Percentiles rank a stretch among this genome's conserved stretches.
phyloP scores from a whole-genome alignment of 805 yeast species.

The Starmerella riodocensis region DNA sequence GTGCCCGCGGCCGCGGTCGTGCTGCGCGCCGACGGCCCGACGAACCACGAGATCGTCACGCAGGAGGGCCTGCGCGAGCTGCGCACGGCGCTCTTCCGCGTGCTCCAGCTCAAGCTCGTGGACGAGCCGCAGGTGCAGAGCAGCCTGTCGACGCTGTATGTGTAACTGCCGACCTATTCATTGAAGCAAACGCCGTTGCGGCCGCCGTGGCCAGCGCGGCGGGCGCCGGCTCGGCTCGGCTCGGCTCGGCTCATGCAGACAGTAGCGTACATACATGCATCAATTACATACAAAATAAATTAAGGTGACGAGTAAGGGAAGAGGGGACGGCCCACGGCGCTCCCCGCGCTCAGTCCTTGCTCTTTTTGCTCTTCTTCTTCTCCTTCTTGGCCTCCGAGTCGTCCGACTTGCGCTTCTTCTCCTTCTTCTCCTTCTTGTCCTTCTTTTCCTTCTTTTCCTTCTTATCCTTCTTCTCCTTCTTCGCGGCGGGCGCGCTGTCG shows the following conservation, averaged over 20 bases:
- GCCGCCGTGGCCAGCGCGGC: too few relatives aligned
- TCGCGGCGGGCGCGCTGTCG: constrained; percentile 28
- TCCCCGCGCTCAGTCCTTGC: constrained; percentile 31
- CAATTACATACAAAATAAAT: constrained; percentile 3
- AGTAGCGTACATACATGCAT: neutral
- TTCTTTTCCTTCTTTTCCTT: constrained; percentile 41
- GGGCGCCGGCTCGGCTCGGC: too few relatives aligned
- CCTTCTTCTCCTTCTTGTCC: constrained; percentile 37
- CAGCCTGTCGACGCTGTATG: constrained; percentile 16
- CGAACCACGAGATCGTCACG: constrained; percentile 23
- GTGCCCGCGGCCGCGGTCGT: constrained; percentile 22
- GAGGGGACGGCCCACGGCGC: too few relatives aligned
- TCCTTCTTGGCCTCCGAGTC: constrained; percentile 45
- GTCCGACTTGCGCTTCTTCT: constrained; percentile 33
- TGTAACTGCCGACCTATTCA: constrained; percentile 4
- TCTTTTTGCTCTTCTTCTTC: constrained; percentile 40
- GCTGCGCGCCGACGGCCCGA: constrained; percentile 26
- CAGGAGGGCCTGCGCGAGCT: constrained; percentile 8
- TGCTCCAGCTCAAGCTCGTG: constrained; percentile 4
- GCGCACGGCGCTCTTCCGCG: constrained; percentile 3
- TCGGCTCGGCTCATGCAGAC: too few relatives aligned
- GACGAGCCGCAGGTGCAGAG: constrained; percentile 3
- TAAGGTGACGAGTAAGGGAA: constrained; percentile 4
- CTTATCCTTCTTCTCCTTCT: constrained; percentile 39
- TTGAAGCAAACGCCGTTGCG: too few relatives aligned